Conservation (phyloP, 768 basidiomycete genomes). For the Psilocybe cyanescens region DNA sequence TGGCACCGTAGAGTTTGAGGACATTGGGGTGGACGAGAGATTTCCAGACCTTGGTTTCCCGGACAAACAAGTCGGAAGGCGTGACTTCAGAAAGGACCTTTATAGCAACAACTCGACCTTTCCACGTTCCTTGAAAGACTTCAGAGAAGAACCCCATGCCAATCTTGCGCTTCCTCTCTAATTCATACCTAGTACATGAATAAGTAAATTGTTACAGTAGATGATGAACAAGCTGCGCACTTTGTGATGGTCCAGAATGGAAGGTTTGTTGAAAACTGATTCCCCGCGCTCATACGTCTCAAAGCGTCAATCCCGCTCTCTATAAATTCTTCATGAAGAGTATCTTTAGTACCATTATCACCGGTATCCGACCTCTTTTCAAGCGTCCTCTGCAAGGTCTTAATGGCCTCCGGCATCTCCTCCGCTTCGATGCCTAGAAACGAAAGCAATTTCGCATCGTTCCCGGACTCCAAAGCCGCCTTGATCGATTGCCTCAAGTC, state of each 20-base stretch:
- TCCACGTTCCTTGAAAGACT: constrained; percentile 75
- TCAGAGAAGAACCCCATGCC: constrained; percentile 75
- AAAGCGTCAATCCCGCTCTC: constrained; percentile 72
- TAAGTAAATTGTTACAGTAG: not conserved
- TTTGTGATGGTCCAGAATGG: constrained; percentile 78
- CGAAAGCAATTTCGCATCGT: constrained; percentile 60
- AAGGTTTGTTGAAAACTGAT: constrained; percentile 35
- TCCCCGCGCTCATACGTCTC: constrained; percentile 52
- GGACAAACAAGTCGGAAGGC: constrained; percentile 63
- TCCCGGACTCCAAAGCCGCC: constrained; percentile 52
- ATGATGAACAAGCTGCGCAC: constrained; percentile 27
- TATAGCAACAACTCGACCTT: constrained; percentile 61
- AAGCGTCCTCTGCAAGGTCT: constrained; percentile 71
- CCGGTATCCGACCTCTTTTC: constrained; percentile 33
- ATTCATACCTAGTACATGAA: constrained; percentile 55
- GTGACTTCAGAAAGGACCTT: constrained; percentile 70
- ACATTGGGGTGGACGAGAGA: constrained; percentile 66
- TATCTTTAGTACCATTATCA: constrained; percentile 33
- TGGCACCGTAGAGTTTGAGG: constrained; percentile 74
- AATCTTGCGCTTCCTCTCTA: constrained; percentile 65
- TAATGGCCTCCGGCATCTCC: constrained; percentile 78
- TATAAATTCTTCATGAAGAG: constrained; percentile 66
- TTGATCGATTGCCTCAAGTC: constrained; percentile 59
- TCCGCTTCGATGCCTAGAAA: constrained; percentile 60
- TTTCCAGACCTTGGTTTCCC: constrained; percentile 73